These are phyloP conservation scores for Usnea hakonensis DNA, from an alignment of 495 filamentous ascomycete genomes.

Conservation along the genomic window DNA sequence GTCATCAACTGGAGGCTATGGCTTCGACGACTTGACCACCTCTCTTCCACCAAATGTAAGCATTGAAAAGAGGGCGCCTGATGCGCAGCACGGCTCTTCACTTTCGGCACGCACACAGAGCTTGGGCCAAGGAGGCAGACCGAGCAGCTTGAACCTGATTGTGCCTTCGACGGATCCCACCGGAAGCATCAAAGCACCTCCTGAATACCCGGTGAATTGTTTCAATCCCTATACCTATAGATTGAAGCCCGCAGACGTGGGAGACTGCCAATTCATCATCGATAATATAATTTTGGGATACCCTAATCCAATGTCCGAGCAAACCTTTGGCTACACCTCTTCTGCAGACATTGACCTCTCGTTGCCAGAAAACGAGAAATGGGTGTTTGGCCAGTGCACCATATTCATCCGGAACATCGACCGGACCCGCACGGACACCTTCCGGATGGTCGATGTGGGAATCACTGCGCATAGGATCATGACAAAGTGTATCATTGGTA, in stretches of 20 bases:
- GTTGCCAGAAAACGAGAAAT: background rate
- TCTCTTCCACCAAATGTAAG: background rate
- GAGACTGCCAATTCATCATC: conserved; percentile 5
- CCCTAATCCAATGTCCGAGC: background rate
- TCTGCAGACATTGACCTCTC: conserved; percentile 2
- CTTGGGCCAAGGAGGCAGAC: background rate
- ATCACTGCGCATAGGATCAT: background rate
- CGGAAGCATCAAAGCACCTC: background rate
- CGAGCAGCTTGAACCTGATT: background rate
- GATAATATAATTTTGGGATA: conserved; percentile 3
- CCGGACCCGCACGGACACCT: background rate
- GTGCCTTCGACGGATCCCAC: background rate
- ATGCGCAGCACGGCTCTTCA: background rate
- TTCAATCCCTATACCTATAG: background rate
- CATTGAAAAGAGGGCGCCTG: background rate
- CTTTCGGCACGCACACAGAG: background rate
- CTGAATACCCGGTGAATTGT: background rate
- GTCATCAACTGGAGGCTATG: background rate
- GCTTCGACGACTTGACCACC: background rate
- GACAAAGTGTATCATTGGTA: background rate
- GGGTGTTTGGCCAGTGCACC: background rate
- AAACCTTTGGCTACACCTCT: background rate
- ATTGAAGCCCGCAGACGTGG: background rate
- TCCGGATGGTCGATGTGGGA: conserved; percentile 3
- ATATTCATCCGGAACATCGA: background rate